phyloP scores from a whole-genome alignment of 495 filamentous ascomycete genomes.

The Aspergillus avenaceus region DNA sequence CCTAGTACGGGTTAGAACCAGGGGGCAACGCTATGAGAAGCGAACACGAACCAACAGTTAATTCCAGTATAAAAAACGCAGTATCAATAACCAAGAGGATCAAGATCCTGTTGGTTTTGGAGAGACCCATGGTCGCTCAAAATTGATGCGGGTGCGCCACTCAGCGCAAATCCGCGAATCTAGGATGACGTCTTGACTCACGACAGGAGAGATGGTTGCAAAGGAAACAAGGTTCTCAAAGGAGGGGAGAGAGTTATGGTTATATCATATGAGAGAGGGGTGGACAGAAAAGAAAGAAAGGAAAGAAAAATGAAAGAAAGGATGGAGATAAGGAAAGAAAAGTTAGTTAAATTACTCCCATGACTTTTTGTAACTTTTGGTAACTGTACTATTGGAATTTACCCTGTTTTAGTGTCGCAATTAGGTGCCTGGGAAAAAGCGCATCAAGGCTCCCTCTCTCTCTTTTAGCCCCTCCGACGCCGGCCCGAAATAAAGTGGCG shows the following conservation, averaged over 20 bases:
- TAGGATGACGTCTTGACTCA: slow-evolving; percentile 2
- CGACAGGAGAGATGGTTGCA: not conserved
- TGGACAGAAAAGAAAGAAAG: not conserved
- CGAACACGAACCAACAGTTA: slow-evolving; percentile 62
- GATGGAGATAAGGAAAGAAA: not conserved
- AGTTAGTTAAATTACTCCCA: not conserved
- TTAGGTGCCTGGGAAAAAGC: not conserved
- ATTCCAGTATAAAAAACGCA: slow-evolving; percentile 83
- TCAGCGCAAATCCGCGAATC: slow-evolving; percentile 18
- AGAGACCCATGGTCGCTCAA: slow-evolving; percentile 71
- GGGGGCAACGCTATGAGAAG: not conserved
- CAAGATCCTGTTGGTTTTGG: slow-evolving; percentile 86
- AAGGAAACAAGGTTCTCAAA: not conserved
- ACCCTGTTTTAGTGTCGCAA: not conserved
- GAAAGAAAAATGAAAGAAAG: not conserved
- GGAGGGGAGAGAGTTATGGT: not conserved
- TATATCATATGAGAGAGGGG: not conserved
- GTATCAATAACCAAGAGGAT: slow-evolving; percentile 89
- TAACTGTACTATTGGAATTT: no score
- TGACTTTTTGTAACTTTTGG: no score
- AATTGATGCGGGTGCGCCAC: slow-evolving; percentile 24
- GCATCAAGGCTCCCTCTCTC: not conserved
- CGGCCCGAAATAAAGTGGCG: not conserved
- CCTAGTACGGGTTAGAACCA: slow-evolving; percentile 39
- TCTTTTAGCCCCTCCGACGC: not conserved